phyloP scores from a whole-genome alignment of 768 basidiomycete genomes.

The Podaxis carcinomalis region DNA sequence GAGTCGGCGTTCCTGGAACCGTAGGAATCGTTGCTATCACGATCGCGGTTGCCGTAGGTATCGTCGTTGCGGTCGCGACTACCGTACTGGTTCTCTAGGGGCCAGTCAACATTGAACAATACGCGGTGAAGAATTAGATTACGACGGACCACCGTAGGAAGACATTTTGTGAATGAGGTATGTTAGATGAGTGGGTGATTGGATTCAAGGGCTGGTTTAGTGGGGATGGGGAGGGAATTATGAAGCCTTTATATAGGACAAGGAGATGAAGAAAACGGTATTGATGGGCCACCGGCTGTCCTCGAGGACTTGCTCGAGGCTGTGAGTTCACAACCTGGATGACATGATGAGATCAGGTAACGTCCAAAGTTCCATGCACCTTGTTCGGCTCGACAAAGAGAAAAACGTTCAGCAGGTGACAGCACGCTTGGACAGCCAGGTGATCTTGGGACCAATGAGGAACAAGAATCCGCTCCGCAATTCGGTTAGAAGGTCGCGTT shows the following conservation, averaged over 20 bases:
- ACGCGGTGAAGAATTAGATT: background rate
- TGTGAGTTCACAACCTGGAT: background rate
- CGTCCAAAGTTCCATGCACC: background rate
- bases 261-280: background rate
- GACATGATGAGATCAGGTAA: background rate
- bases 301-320: background rate
- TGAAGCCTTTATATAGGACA: background rate
- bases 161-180: background rate
- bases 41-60: background rate
- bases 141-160: background rate
- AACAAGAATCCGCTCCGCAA: background rate
- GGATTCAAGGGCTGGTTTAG: background rate
- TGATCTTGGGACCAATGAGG: background rate
- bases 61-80: background rate
- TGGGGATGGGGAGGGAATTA: background rate
- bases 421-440: background rate
- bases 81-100: background rate
- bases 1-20: background rate
- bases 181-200: background rate
- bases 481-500: background rate
- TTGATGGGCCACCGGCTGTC: background rate
- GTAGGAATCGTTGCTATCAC: conserved; percentile 12
- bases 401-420: background rate
- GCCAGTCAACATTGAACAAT: background rate
- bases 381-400: background rate